A percentile compares a stretch with the other conserved stretches of the same genome.
Evolutionary conservation across 495 filamentous ascomycete genomes (phyloP).

Genomic region (Pseudoneurospora amorphoporcata): DNA sequence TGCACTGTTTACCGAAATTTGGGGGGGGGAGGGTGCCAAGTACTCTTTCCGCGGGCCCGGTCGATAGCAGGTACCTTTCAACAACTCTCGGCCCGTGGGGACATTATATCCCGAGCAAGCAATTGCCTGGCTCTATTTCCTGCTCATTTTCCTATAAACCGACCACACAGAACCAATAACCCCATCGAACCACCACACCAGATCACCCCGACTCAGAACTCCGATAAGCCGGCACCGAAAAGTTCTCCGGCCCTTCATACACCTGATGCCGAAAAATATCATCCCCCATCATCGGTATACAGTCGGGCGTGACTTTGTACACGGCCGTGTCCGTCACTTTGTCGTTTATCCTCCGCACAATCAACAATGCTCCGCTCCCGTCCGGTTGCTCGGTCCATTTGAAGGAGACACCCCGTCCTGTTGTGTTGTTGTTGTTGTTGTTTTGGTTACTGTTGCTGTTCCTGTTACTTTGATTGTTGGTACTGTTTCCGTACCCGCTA

Average conservation of each 20-base stretch:
- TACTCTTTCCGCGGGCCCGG: neutral
- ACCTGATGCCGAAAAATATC: constrained; percentile 13
- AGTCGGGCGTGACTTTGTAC: neutral
- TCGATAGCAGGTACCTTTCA: neutral
- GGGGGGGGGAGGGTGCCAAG: too few species aligned
- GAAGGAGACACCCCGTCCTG: constrained; percentile 10
- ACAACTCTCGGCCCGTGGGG: neutral
- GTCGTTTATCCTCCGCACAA: constrained; percentile 7
- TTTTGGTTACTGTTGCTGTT: neutral
- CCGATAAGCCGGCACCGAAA: constrained; percentile 12
- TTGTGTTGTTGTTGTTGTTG: neutral
- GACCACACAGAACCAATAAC: neutral
- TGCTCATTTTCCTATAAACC: neutral
- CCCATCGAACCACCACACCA: neutral
- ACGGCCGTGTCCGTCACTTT: constrained; percentile 6
- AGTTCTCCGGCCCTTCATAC: constrained; percentile 24
- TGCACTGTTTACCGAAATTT: neutral
- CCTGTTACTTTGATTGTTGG: neutral
- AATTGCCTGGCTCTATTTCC: neutral
- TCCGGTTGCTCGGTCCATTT: constrained; percentile 4
- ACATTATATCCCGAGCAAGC: too few species aligned
- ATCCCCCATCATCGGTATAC: constrained; percentile 6
- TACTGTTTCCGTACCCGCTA: neutral
- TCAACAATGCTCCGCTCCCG: neutral
- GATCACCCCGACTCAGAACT: neutral